These are phyloP conservation scores for Melocanna baccifera DNA, from an alignment of 176 grass and related monocot genomes.

Conservation along the genomic window DNA sequence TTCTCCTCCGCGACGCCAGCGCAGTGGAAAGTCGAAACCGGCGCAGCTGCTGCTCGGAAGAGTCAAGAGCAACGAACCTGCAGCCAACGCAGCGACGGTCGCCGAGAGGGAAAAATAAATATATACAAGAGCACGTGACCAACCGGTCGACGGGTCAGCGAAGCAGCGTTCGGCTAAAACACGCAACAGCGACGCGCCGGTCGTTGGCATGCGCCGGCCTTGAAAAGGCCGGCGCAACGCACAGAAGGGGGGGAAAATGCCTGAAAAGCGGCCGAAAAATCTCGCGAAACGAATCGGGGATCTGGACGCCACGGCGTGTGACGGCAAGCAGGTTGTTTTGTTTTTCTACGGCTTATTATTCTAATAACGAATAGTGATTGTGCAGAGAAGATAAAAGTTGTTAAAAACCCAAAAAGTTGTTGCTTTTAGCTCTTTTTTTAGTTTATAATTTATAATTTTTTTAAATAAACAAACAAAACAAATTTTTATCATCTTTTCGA, in stretches of 20 bases:
- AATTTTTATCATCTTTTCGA: no score
- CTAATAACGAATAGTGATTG: no score
- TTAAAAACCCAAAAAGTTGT: no score
- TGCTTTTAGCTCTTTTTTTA: no score
- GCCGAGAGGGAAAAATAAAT: no score
- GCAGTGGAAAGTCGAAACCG: background rate
- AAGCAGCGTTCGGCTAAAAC: background rate
- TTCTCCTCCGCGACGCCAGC: background rate
- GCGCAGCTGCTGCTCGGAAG: background rate
- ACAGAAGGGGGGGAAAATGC: no score
- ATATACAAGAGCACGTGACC: background rate
- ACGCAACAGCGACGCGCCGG: background rate
- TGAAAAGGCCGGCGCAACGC: no score
- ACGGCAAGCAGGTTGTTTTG: background rate
- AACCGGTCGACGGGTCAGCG: background rate
- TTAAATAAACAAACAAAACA: fast-evolving
- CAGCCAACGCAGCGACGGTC: background rate
- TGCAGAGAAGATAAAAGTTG: no score
- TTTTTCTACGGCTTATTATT: no score
- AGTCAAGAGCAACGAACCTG: background rate
- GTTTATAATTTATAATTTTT: no score
- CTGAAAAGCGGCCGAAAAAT: no score
- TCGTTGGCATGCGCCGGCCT: background rate
- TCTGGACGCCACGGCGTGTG: background rate
- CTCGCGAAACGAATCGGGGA: background rate